phyloP scores from a whole-genome alignment of 139 green algal species.

The Penium margaritaceum region DNA sequence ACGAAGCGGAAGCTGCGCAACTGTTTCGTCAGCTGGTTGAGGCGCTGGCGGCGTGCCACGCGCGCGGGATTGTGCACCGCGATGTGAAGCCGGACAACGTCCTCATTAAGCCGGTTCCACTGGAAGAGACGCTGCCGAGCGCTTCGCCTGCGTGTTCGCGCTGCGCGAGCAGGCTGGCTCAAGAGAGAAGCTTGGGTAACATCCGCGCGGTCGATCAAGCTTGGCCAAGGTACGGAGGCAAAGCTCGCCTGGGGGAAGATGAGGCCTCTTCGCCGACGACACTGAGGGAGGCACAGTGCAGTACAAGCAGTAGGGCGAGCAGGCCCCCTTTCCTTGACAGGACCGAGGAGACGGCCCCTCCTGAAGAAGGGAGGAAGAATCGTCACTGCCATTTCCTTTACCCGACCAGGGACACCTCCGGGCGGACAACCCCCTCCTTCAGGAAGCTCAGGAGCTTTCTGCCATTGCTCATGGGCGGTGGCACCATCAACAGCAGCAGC shows the following conservation, averaged over 20 bases:
- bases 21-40: constrained; percentile 2
- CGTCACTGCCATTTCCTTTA: too few relatives aligned
- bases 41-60: constrained; percentile 3
- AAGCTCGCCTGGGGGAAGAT: not conserved
- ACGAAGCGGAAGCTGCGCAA: not conserved
- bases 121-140: not conserved
- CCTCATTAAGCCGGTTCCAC: not conserved
- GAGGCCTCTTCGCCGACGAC: too few relatives aligned
- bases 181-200: too few relatives aligned
- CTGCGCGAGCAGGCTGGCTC: too few relatives aligned
- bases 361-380: not conserved
- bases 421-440: not conserved
- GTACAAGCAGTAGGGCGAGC: too few relatives aligned
- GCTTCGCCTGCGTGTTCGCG: too few relatives aligned
- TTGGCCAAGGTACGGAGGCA: not conserved
- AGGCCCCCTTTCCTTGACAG: too few relatives aligned
- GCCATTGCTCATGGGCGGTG: too few relatives aligned
- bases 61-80: not conserved
- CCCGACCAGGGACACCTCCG: not conserved
- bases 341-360: not conserved
- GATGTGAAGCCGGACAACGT: constrained; percentile 6
- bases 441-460: not conserved
- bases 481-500: too few relatives aligned
- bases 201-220: not conserved
- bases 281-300: too few relatives aligned